These are phyloP conservation scores for Uronychia binucleata DNA, from an alignment of 73 alveolate genomes.

Conservation along the genomic window DNA sequence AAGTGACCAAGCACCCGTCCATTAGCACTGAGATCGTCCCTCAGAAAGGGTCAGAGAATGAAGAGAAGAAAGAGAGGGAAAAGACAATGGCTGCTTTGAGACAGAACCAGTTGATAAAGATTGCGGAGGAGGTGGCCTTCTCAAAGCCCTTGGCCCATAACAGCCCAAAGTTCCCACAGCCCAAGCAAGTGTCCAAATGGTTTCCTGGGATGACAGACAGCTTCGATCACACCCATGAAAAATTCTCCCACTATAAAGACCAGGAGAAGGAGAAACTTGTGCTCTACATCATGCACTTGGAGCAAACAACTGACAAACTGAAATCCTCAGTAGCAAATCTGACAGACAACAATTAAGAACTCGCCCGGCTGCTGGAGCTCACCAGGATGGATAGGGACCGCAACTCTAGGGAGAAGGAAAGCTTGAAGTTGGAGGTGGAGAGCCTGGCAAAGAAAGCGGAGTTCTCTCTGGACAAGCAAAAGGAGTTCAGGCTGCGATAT, in stretches of 20 bases:
- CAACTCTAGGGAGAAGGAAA: neutral
- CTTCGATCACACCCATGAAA: neutral
- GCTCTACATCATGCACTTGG: neutral
- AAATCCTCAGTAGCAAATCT: neutral
- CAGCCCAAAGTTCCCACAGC: too few species aligned
- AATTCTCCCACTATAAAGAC: neutral
- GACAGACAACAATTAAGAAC: neutral
- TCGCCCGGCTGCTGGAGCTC: neutral
- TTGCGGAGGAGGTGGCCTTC: too few species aligned
- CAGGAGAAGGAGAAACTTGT: neutral
- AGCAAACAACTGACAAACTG: neutral
- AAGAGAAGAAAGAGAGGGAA: too few species aligned
- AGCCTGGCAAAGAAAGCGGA: neutral
- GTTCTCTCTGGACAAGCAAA: neutral
- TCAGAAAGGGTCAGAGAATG: too few species aligned
- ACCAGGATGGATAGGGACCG: neutral
- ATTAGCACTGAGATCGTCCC: too few species aligned
- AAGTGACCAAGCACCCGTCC: too few species aligned
- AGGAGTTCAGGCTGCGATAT: neutral
- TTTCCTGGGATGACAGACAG: neutral
- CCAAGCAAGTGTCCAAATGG: too few species aligned
- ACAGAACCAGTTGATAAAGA: too few species aligned
- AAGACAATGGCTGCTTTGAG: too few species aligned
- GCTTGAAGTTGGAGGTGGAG: neutral
- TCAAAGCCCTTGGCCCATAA: too few species aligned